Evolutionary conservation across 1,284 basidiomycete genomes (phyloP).

Genomic region (Salmacisia buchloeana): DNA sequence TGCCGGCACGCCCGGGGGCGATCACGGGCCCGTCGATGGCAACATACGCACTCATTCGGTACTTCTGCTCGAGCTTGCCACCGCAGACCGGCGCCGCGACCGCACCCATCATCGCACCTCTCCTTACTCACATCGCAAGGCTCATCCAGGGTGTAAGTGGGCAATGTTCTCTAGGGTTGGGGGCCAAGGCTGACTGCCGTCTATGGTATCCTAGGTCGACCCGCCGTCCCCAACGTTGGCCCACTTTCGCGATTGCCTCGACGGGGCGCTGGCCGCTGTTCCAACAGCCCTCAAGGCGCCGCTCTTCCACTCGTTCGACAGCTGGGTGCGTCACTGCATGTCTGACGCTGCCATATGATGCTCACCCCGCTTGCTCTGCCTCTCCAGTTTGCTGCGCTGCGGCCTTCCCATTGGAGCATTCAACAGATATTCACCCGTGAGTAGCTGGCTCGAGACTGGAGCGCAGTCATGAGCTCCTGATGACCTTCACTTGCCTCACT

Average conservation of each 20-base stretch:
- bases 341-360: background rate
- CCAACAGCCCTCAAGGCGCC: background rate
- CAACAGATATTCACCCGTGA: background rate
- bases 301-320: background rate
- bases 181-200: background rate
- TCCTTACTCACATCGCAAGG: background rate
- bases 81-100: background rate
- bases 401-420: background rate
- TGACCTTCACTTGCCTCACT: background rate
- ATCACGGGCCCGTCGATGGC: conserved; percentile 5
- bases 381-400: background rate
- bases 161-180: background rate
- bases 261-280: background rate
- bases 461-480: background rate
- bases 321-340: background rate
- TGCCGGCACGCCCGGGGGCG: conserved; percentile 1
- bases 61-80: background rate
- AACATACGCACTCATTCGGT: background rate
- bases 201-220: background rate
- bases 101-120: background rate
- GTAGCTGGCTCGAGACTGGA: background rate
- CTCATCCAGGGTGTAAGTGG: background rate
- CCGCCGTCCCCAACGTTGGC: background rate
- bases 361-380: background rate
- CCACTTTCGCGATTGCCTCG: conserved; percentile 2